Evolutionary conservation across 2,329 filamentous ascomycete genomes (phyloP).

Genomic region (Massarina eburnea): DNA sequence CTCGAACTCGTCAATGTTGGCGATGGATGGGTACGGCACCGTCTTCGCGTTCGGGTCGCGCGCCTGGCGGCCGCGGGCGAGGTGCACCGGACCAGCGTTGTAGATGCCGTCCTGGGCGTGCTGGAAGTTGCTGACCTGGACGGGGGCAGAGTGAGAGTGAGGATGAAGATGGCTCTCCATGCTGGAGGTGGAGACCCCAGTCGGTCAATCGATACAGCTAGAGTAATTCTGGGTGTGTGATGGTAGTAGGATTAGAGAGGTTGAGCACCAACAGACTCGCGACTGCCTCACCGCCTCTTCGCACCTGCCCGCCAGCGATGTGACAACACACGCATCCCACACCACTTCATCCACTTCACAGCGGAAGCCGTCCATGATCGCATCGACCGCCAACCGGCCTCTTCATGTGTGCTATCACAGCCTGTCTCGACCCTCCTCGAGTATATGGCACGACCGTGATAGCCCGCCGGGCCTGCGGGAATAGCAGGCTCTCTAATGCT

Average conservation of each 20-base stretch:
- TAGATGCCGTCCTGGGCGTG: conserved; percentile 10
- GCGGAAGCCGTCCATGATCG: no score
- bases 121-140: conserved; percentile 12
- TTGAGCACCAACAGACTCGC: background rate
- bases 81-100: conserved; percentile 29
- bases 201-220: background rate
- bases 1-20: conserved; percentile 41
- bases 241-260: conserved; percentile 1
- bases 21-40: conserved; percentile 29
- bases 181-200: background rate
- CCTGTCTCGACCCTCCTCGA: no score
- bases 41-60: conserved; percentile 40
- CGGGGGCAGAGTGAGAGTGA: conserved; percentile 1
- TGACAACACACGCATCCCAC: no score
- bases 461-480: background rate
- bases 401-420: no score
- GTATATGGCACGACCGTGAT: background rate
- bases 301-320: no score
- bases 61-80: conserved; percentile 42
- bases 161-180: conserved; percentile 1
- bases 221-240: background rate
- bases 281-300: background rate
- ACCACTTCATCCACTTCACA: no score
- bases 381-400: no score
- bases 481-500: background rate